Percentiles rank a stretch among this genome's conserved stretches.
Conservation (phyloP, 148 eudicot species). For the Diospyros kaki region DNA sequence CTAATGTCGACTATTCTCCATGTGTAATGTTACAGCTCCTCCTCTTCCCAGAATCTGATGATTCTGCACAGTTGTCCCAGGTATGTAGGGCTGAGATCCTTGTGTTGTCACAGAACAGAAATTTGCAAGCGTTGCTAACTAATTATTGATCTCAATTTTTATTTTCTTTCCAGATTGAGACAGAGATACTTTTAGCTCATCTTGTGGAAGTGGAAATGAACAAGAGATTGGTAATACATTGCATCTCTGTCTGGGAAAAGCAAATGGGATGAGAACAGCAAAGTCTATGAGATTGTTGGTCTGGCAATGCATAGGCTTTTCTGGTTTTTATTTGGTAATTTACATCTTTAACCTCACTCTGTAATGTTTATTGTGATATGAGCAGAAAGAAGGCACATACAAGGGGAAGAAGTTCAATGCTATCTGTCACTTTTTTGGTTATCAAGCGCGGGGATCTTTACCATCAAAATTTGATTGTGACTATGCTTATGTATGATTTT, state of each 20-base stretch:
- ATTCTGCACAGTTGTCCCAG: constrained; percentile 98
- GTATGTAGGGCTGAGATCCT: constrained; percentile 32
- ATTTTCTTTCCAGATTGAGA: constrained; percentile 72
- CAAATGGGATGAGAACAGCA: too few relatives aligned
- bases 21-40: constrained; percentile 59
- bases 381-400: constrained; percentile 97
- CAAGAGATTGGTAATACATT: constrained; percentile 65
- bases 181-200: constrained; percentile 85
- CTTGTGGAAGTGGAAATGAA: constrained; percentile 95
- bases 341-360: background rate
- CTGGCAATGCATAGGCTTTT: background rate
- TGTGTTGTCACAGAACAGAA: background rate
- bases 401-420: constrained; percentile 98
- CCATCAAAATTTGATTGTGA: constrained; percentile 98
- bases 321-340: background rate
- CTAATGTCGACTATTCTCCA: background rate
- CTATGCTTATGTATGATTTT: constrained; percentile 76
- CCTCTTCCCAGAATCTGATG: constrained; percentile 95
- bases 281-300: too few relatives aligned
- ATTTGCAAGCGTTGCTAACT: background rate
- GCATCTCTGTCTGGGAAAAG: too few relatives aligned
- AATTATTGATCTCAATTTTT: background rate
- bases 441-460: constrained; percentile 96
- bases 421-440: constrained; percentile 97
- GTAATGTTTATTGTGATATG: constrained; percentile 5